Conservation (phyloP, 176 grass and related monocot genomes). For the Oryza longistaminata region DNA sequence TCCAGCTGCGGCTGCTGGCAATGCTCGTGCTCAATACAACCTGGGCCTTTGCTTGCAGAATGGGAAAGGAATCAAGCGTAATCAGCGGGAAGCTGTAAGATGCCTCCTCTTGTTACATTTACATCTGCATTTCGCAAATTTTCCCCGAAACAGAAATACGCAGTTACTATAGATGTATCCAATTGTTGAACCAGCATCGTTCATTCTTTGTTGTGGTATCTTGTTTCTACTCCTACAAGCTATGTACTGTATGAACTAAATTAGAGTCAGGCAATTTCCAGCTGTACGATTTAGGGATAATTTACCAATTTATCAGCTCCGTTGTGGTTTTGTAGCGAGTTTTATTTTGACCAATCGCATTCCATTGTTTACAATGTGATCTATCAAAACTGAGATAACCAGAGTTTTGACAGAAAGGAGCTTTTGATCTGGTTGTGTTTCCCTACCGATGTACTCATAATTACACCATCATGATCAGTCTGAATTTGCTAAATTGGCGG, state of each 20-base stretch:
- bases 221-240: background rate
- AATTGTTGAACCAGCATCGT: background rate
- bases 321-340: background rate
- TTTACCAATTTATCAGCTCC: background rate
- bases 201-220: background rate
- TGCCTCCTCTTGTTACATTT: constrained; percentile 3
- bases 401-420: background rate
- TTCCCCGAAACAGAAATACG: background rate
- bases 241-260: constrained; percentile 7
- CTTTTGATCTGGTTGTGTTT: background rate
- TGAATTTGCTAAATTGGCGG: background rate
- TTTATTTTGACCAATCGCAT: background rate
- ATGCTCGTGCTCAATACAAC: constrained; percentile 72
- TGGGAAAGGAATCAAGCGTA: constrained; percentile 53
- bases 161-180: constrained; percentile 9
- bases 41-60: constrained; percentile 71
- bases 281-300: background rate
- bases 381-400: background rate
- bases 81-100: constrained; percentile 74
- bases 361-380: constrained; percentile 6
- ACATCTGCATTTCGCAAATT: background rate
- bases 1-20: constrained; percentile 57
- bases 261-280: background rate
- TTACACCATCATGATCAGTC: constrained; percentile 6
- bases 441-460: background rate